phyloP scores from a whole-genome alignment of 2,329 filamentous ascomycete species.

The Didymosphaeria variabile region DNA sequence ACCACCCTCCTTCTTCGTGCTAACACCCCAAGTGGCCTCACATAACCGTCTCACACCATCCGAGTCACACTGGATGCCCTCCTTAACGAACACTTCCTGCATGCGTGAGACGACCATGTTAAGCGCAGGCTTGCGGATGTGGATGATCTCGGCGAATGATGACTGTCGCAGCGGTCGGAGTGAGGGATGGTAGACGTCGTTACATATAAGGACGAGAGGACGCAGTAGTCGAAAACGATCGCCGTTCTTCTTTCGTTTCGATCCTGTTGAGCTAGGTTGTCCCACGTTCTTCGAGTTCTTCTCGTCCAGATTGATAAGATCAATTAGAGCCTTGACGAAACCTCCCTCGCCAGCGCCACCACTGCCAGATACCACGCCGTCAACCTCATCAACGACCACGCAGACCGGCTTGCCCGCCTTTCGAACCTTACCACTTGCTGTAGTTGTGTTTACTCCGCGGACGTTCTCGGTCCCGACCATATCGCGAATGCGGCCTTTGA shows the following conservation, averaged over 20 bases:
- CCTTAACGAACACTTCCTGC: slow-evolving; percentile 84
- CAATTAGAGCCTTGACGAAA: slow-evolving; percentile 93
- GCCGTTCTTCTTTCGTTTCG: slow-evolving; percentile 73
- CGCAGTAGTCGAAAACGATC: slow-evolving; percentile 88
- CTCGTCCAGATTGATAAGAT: slow-evolving; percentile 85
- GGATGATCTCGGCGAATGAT: slow-evolving; percentile 89
- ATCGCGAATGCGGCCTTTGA: slow-evolving; percentile 89
- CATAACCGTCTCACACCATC: slow-evolving; percentile 88
- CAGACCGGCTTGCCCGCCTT: slow-evolving; percentile 88
- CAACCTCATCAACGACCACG: slow-evolving; percentile 94
- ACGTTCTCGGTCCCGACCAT: slow-evolving; percentile 95
- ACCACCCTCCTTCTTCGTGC: slow-evolving; percentile 71
- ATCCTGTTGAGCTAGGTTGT: slow-evolving; percentile 44
- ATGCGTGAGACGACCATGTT: slow-evolving; percentile 85
- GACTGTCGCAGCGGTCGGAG: slow-evolving; percentile 83
- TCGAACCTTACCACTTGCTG: slow-evolving; percentile 63
- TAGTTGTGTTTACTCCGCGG: slow-evolving; percentile 70
- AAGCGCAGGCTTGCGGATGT: slow-evolving; percentile 86
- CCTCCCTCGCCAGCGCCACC: slow-evolving; percentile 82
- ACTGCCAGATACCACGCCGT: slow-evolving; percentile 86
- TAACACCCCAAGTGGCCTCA: slow-evolving; percentile 83
- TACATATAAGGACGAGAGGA: slow-evolving; percentile 93
- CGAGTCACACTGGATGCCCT: slow-evolving; percentile 86
- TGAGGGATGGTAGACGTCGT: slow-evolving; percentile 93
- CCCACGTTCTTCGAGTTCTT: slow-evolving; percentile 68